phyloP scores from a whole-genome alignment of 345 rosid species.

The Citrus reticulata region DNA sequence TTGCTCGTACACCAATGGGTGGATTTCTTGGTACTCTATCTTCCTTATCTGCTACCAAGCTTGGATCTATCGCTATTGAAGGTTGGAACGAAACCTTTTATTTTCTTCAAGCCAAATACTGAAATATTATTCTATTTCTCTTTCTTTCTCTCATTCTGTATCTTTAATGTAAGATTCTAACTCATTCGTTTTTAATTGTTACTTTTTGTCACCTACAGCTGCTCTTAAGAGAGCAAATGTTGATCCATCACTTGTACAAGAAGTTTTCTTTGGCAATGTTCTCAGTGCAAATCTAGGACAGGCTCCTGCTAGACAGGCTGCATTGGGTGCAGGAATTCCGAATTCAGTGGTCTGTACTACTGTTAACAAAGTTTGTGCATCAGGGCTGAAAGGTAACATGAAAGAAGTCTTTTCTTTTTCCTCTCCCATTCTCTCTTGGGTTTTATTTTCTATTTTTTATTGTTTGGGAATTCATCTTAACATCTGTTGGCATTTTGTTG shows the following conservation, averaged over 20 bases:
- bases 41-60: conserved; percentile 85
- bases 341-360: conserved; percentile 86
- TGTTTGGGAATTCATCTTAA: background rate
- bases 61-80: conserved; percentile 82
- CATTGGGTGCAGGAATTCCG: conserved; percentile 91
- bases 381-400: conserved; percentile 91
- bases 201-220: conserved; percentile 41
- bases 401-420: background rate
- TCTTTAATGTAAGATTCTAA: background rate
- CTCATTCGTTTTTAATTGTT: background rate
- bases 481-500: background rate
- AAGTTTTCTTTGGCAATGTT: conserved; percentile 92
- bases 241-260: conserved; percentile 87
- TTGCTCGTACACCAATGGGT: conserved; percentile 97
- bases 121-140: background rate
- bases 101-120: background rate
- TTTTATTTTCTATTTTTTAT: background rate
- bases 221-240: conserved; percentile 87
- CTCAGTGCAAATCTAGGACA: conserved; percentile 96
- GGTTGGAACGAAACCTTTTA: conserved; percentile 32
- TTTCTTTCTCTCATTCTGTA: background rate
- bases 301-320: conserved; percentile 99
- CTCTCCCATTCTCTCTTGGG: background rate
- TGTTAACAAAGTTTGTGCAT: conserved; percentile 95
- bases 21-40: conserved; percentile 88